Percentiles rank a stretch among this genome's conserved stretches.
Conservation (phyloP, 1,139 yeast species). For the Blastobotrys niveus region DNA sequence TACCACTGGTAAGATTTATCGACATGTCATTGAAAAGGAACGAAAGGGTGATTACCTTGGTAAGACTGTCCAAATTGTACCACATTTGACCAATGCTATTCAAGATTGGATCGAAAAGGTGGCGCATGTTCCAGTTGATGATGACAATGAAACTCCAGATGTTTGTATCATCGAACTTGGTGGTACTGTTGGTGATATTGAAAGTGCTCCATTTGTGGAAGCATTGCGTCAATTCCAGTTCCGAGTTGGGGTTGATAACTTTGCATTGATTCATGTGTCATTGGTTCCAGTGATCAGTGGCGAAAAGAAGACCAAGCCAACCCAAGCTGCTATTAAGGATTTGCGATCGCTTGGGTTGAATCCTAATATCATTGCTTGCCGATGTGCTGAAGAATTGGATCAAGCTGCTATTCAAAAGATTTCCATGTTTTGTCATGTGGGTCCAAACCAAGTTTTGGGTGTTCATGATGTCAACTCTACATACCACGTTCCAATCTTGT, state of each 20-base stretch:
- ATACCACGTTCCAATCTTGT: slow-evolving; percentile 89
- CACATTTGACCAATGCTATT: slow-evolving; percentile 93
- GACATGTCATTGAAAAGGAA: slow-evolving; percentile 89
- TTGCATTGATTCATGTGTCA: slow-evolving; percentile 94
- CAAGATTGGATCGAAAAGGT: slow-evolving; percentile 99
- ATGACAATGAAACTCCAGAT: slow-evolving; percentile 78
- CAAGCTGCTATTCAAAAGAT: slow-evolving; percentile 83
- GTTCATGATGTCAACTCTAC: slow-evolving; percentile 97
- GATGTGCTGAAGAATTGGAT: slow-evolving; percentile 84
- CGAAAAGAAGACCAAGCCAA: slow-evolving; percentile 98
- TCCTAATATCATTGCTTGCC: slow-evolving; percentile 97
- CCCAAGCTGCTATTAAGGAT: slow-evolving; percentile 98
- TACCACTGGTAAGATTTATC: slow-evolving; percentile 96
- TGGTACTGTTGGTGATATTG: slow-evolving; percentile 99
- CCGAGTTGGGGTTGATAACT: slow-evolving; percentile 89
- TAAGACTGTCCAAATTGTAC: slow-evolving; percentile 99
- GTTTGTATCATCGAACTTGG: slow-evolving; percentile 96
- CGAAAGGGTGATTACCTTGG: slow-evolving; percentile 97
- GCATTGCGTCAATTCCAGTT: slow-evolving; percentile 98
- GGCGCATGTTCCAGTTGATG: slow-evolving; percentile 86
- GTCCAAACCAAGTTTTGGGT: slow-evolving; percentile 93
- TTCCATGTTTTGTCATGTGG: slow-evolving; percentile 99
- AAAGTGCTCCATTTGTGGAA: slow-evolving; percentile 97
- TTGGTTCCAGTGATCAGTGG: slow-evolving; percentile 97
- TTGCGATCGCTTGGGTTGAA: slow-evolving; percentile 89